phyloP scores from a whole-genome alignment of 1,139 yeast species.

The Yamadazyma triangularis region DNA sequence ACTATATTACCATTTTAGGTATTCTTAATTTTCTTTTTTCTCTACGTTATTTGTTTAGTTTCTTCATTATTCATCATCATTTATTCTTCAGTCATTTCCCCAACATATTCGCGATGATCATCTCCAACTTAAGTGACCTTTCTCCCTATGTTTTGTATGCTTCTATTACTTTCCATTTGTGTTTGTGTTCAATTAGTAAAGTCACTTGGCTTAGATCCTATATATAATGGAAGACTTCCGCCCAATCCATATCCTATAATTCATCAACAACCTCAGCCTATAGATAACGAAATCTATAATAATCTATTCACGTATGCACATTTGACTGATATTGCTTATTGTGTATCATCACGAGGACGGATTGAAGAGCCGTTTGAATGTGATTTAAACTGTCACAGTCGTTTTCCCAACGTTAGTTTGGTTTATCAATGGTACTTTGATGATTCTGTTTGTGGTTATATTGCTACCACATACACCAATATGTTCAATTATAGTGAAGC shows the following conservation, averaged over 20 bases:
- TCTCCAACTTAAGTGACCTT: too few relatives aligned
- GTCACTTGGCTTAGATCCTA: too few relatives aligned
- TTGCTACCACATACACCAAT: constrained; percentile 29
- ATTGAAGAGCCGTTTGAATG: constrained; percentile 44
- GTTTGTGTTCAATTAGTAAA: too few relatives aligned
- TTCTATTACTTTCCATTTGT: too few relatives aligned
- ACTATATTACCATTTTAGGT: not conserved
- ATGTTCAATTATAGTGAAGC: constrained; percentile 17
- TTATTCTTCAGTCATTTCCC: not conserved
- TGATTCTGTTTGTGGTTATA: constrained; percentile 36
- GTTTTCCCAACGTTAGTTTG: constrained; percentile 39
- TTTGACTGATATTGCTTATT: constrained; percentile 46
- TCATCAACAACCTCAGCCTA: not conserved
- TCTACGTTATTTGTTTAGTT: too few relatives aligned
- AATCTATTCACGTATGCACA: constrained; percentile 41
- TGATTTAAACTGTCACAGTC: constrained; percentile 32
- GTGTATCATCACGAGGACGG: constrained; percentile 33
- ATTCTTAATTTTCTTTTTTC: not conserved
- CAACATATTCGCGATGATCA: too few relatives aligned
- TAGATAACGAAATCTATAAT: constrained; percentile 20
- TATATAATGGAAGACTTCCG: too few relatives aligned
- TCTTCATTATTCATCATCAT: not conserved
- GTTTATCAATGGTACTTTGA: constrained; percentile 46
- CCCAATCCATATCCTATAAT: not conserved
- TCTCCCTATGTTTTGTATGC: too few relatives aligned